Conservation (phyloP, 768 basidiomycete species). For the Clathrus columnatus region DNA sequence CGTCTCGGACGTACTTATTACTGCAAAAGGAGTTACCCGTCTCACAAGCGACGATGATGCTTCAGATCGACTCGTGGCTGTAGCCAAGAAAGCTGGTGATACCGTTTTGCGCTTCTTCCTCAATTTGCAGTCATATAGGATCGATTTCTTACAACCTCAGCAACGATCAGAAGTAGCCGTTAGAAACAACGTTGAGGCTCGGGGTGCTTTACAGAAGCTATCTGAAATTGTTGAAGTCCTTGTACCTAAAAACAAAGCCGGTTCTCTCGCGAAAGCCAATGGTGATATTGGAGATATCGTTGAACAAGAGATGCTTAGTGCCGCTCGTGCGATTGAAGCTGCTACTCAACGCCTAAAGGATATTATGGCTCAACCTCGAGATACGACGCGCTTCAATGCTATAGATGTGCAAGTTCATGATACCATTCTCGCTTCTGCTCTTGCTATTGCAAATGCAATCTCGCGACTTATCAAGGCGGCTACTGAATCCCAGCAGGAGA, state of each 20-base stretch:
- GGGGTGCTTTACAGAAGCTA: slow-evolving; percentile 69
- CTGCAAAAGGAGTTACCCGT: slow-evolving; percentile 92
- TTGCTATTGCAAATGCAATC: slow-evolving; percentile 95
- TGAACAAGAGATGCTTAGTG: slow-evolving; percentile 91
- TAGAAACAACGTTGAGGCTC: slow-evolving; percentile 81
- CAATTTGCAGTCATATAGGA: slow-evolving; percentile 91
- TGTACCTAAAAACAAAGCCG: slow-evolving; percentile 73
- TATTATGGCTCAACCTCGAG: slow-evolving; percentile 86
- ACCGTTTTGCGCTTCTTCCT: slow-evolving; percentile 88
- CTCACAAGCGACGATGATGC: slow-evolving; percentile 87
- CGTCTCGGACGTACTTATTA: slow-evolving; percentile 83
- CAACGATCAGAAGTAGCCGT: slow-evolving; percentile 82
- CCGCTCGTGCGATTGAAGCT: slow-evolving; percentile 86
- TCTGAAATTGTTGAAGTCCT: slow-evolving; percentile 82
- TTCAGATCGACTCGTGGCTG: slow-evolving; percentile 77
- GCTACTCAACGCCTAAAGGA: slow-evolving; percentile 86
- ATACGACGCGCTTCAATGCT: slow-evolving; percentile 78
- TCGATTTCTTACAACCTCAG: slow-evolving; percentile 65
- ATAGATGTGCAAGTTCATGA: slow-evolving; percentile 97
- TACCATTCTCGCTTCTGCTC: slow-evolving; percentile 85
- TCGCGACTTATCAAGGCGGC: slow-evolving; percentile 92
- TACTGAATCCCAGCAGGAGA: slow-evolving; percentile 96
- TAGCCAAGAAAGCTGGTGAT: slow-evolving; percentile 83
- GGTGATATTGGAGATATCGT: slow-evolving; percentile 96
- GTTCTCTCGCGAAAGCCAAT: slow-evolving; percentile 64